Conservation (phyloP, 352 stramenopile species). For the Phytophthora pistaciae region DNA sequence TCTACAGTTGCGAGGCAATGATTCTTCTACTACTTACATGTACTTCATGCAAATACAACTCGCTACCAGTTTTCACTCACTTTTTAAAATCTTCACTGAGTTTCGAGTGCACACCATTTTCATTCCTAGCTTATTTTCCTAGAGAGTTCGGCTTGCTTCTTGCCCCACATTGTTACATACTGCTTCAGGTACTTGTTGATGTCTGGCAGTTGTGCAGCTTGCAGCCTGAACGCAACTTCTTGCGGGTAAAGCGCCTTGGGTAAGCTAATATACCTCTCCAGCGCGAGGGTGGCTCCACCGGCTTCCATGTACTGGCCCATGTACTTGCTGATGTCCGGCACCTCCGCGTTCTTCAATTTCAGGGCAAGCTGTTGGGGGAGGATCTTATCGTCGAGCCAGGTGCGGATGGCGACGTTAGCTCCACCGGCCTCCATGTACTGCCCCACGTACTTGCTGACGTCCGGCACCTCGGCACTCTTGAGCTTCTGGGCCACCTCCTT, state of each 20-base stretch:
- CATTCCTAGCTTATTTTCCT: slow-evolving; percentile 5
- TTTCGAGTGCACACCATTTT: background rate
- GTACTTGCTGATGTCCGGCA: background rate
- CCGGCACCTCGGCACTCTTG: slow-evolving; percentile 4
- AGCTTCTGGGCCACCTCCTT: slow-evolving; percentile 5
- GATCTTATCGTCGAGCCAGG: background rate
- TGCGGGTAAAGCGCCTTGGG: background rate
- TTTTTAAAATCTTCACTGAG: background rate
- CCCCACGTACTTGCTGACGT: background rate
- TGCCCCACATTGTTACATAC: background rate
- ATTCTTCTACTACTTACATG: too few relatives aligned
- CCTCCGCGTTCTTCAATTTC: background rate
- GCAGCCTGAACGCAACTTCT: background rate
- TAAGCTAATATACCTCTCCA: background rate
- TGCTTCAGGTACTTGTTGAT: background rate
- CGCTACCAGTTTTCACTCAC: background rate
- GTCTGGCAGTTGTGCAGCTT: background rate
- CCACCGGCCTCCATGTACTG: background rate
- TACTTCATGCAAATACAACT: too few relatives aligned
- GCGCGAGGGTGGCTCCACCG: background rate
- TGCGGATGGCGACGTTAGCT: background rate
- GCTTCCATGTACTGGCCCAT: background rate
- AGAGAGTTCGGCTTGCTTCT: slow-evolving; percentile 6
- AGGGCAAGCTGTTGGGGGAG: background rate
- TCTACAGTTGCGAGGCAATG: too few relatives aligned